Percentiles rank a stretch among this genome's conserved stretches.
These are phyloP conservation scores for Penicillium odoratum DNA, from an alignment of 495 filamentous ascomycete species.

Conservation along the genomic window DNA sequence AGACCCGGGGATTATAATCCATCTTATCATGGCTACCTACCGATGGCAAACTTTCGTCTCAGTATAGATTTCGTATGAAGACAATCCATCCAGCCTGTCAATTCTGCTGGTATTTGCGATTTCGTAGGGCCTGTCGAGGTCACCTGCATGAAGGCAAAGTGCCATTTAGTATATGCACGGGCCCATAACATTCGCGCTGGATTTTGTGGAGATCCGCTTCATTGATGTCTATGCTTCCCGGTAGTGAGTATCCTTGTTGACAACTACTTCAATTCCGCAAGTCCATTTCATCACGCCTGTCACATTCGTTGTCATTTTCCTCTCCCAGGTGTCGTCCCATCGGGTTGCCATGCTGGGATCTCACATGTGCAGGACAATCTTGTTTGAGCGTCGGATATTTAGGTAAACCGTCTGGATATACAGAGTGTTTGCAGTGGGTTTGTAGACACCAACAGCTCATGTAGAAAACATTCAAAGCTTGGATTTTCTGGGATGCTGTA, in stretches of 20 bases:
- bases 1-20: not conserved
- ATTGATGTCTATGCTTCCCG: conserved; percentile 24
- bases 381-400: no score
- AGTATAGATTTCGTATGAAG: conserved; percentile 48
- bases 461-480: no score
- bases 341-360: conserved; percentile 35
- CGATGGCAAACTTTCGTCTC: conserved; percentile 55
- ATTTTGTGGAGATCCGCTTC: conserved; percentile 19
- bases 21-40: conserved; percentile 29
- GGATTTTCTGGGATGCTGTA: no score
- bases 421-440: no score
- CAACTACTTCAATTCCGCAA: conserved; percentile 28
- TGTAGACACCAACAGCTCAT: no score
- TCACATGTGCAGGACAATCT: conserved; percentile 1
- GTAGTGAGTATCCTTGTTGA: conserved; percentile 37
- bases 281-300: conserved; percentile 14
- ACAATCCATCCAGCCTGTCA: conserved; percentile 37
- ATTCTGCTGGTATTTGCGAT: conserved; percentile 53
- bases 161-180: conserved; percentile 45
- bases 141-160: conserved; percentile 50
- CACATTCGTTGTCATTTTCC: conserved; percentile 22
- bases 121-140: conserved; percentile 30
- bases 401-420: no score
- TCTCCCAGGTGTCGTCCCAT: conserved; percentile 34
- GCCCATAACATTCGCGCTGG: conserved; percentile 51